These are phyloP conservation scores for Picocystis salinarum DNA, from an alignment of 139 green algal species.

Conservation along the genomic window DNA sequence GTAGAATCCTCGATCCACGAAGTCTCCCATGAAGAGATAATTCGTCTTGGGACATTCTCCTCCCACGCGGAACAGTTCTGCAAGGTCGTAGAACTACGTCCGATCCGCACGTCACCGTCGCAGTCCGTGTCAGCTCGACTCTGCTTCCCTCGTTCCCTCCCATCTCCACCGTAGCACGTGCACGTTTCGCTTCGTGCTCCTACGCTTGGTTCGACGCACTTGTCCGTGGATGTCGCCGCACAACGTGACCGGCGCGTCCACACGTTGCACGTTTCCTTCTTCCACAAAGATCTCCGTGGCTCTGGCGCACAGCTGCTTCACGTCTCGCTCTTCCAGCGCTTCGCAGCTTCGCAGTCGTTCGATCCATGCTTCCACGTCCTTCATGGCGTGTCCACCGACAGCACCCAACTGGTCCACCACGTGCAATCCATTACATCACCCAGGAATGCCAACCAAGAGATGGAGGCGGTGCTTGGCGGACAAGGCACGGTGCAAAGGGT, in stretches of 20 bases:
- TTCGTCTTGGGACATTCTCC: slow-evolving; percentile 91
- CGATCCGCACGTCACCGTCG: slow-evolving; percentile 1
- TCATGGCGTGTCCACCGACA: too few species aligned
- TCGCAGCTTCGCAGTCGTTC: slow-evolving; percentile 85
- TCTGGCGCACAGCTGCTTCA: slow-evolving; percentile 83
- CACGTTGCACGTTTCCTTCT: slow-evolving; percentile 92
- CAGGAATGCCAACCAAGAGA: too few species aligned
- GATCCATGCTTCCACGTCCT: slow-evolving; percentile 77
- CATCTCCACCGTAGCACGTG: too few species aligned
- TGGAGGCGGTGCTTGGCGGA: too few species aligned
- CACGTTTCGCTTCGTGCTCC: too few species aligned
- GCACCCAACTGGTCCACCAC: too few species aligned
- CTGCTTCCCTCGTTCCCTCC: too few species aligned
- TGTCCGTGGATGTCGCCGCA: slow-evolving; percentile 92
- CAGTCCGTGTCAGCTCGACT: too few species aligned
- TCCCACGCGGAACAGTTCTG: slow-evolving; percentile 91
- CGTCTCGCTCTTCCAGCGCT: slow-evolving; percentile 72
- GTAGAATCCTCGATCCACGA: slow-evolving; percentile 97
- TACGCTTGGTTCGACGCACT: too few species aligned
- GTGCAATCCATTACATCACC: too few species aligned
- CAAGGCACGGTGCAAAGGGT: too few species aligned
- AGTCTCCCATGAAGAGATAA: slow-evolving; percentile 99
- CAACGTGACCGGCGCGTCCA: slow-evolving; percentile 81
- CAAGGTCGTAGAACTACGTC: slow-evolving; percentile 1
- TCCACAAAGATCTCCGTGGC: slow-evolving; percentile 89